Evolutionary conservation across 2,329 filamentous ascomycete genomes (phyloP).

Genomic region (Zasmidium citrigriseum): DNA sequence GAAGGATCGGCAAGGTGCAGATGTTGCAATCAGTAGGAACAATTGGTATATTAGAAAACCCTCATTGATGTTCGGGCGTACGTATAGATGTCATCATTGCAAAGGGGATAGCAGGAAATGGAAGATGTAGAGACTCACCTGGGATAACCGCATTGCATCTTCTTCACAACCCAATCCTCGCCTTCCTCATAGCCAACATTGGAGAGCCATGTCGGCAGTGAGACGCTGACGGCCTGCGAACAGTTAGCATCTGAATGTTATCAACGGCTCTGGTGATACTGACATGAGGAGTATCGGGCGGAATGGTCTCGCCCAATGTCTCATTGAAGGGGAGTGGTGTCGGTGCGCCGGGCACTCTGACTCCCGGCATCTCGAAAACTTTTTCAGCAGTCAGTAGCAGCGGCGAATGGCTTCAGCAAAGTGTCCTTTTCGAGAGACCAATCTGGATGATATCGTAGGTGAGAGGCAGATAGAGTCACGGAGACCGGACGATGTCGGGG

Average conservation of each 20-base stretch:
- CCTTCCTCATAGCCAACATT: slow-evolving; percentile 96
- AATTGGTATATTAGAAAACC: slow-evolving; percentile 7
- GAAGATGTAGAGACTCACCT: slow-evolving; percentile 52
- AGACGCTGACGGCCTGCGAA: slow-evolving; percentile 86
- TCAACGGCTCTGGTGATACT: slow-evolving; percentile 36
- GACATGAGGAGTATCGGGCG: slow-evolving; percentile 77
- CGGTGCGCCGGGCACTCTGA: slow-evolving; percentile 22
- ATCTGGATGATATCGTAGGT: too few relatives aligned
- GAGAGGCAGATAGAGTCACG: background rate
- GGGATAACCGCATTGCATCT: slow-evolving; percentile 90
- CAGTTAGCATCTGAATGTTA: slow-evolving; percentile 9
- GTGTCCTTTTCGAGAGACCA: background rate
- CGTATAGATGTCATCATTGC: slow-evolving; percentile 2
- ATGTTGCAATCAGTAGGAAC: slow-evolving; percentile 5
- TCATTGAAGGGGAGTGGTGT: slow-evolving; percentile 35
- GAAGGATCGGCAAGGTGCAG: background rate
- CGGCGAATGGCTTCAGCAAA: too few relatives aligned
- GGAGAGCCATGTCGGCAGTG: slow-evolving; percentile 86
- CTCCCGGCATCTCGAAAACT: slow-evolving; percentile 1
- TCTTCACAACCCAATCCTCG: slow-evolving; percentile 77
- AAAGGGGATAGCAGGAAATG: background rate
- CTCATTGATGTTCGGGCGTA: slow-evolving; percentile 6
- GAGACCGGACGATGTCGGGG: background rate
- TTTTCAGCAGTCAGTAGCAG: background rate
- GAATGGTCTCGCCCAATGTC: slow-evolving; percentile 67